Evolutionary conservation across 441 rosid species (phyloP).

Genomic region (Aleurites moluccanus): DNA sequence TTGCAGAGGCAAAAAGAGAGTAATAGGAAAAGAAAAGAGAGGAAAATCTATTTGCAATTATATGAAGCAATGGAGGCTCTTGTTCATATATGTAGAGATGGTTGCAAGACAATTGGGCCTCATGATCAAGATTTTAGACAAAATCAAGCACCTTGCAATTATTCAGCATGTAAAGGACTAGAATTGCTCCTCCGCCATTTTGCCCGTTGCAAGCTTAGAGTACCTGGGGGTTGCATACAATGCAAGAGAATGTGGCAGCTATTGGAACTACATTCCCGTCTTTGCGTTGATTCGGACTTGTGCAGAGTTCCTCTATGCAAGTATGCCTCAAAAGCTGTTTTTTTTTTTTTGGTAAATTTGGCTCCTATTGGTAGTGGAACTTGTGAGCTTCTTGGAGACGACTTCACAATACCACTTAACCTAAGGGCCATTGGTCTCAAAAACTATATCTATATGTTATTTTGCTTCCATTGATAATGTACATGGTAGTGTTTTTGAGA

Average conservation of each 20-base stretch:
- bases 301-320: constrained; percentile 87
- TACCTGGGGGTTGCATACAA: constrained; percentile 72
- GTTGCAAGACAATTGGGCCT: constrained; percentile 92
- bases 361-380: too few relatives aligned
- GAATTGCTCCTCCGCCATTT: constrained; percentile 76
- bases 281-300: constrained; percentile 53
- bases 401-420: too few relatives aligned
- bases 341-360: too few relatives aligned
- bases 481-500: too few relatives aligned
- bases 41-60: constrained; percentile 62
- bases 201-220: constrained; percentile 63
- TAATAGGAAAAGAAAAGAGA: constrained; percentile 48
- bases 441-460: too few relatives aligned
- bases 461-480: neutral
- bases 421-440: too few relatives aligned
- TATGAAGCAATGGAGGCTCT: constrained; percentile 94
- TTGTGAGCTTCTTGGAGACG: too few relatives aligned
- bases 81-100: constrained; percentile 90
- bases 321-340: constrained; percentile 25
- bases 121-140: constrained; percentile 61
- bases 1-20: constrained; percentile 56
- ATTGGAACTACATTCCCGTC: constrained; percentile 78
- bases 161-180: constrained; percentile 72
- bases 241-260: constrained; percentile 98
- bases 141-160: constrained; percentile 51